A percentile compares a stretch with the other conserved stretches of the same genome.
These are phyloP conservation scores for Collybia sordida DNA, from an alignment of 768 basidiomycete genomes.

Conservation along the genomic window DNA sequence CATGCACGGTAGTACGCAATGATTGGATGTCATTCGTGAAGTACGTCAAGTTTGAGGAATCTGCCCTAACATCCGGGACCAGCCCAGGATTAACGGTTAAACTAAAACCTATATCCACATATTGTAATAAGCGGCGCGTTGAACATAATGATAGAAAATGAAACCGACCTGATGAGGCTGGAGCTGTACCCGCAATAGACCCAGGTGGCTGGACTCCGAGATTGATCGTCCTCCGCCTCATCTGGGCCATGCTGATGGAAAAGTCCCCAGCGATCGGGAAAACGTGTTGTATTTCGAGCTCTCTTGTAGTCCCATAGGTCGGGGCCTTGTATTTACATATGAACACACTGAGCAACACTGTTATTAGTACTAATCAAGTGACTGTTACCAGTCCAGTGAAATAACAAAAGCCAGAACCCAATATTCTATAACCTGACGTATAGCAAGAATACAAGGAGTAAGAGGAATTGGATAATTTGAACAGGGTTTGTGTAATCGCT, in stretches of 20 bases:
- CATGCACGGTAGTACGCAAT: conserved; percentile 45
- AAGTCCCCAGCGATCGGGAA: conserved; percentile 60
- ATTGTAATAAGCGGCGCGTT: neutral
- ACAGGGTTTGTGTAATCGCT: too few relatives aligned
- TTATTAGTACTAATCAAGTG: neutral
- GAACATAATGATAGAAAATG: neutral
- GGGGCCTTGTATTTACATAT: conserved; percentile 40
- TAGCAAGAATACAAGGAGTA: too few relatives aligned
- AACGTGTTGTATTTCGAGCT: conserved; percentile 45
- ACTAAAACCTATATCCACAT: conserved; percentile 40
- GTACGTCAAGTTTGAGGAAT: conserved; percentile 37
- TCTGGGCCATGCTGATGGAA: conserved; percentile 57
- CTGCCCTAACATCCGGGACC: conserved; percentile 16
- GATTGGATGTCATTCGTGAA: conserved; percentile 46
- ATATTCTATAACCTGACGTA: too few relatives aligned
- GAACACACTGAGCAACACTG: conserved; percentile 39
- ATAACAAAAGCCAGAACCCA: too few relatives aligned
- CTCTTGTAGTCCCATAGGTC: conserved; percentile 21
- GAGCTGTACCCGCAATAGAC: conserved; percentile 37
- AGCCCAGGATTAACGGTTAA: conserved; percentile 53
- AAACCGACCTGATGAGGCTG: neutral
- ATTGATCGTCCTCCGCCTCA: conserved; percentile 37
- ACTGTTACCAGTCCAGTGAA: too few relatives aligned
- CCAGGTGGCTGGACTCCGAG: conserved; percentile 20
- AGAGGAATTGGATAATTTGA: too few relatives aligned